Base-by-base conservation (phyloP, 805 yeast genomes). In the Pichia phayaonensis region DNA sequence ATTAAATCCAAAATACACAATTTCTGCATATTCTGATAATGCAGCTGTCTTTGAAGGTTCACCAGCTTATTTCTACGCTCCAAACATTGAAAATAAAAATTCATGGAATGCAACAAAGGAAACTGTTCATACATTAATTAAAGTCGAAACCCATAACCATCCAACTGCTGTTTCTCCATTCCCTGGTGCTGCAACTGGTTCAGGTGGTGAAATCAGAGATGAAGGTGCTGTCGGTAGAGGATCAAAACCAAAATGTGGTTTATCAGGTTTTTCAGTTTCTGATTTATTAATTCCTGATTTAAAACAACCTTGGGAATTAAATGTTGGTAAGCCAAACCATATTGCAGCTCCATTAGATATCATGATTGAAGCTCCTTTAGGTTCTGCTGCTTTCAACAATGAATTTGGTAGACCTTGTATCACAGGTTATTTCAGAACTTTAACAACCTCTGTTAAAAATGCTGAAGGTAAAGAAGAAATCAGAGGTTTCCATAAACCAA, bases 221-320 rank as follows among this genome's bases (percentile, higher is more conserved):
- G 99, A 94, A 73, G 99, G 97, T 72, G 99, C 99, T 29, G 96
- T 94, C 24, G 99, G 99, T 56, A 82, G 97, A 68, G 99, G 99
- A 44, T 92, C 98, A 24, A 89, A 89, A 69, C 81, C 98, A 42
- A 92, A 94, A 71, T 96, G 97, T 64, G 99, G 99, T 49, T 75
- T 94, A 54, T 76, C 95, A 41, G 99, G 99, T 10, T 94, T 83
- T 69, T 79, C 95, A 12, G 97, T 90, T 22, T 84, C 95, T 40
- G 98, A 94, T 69, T 76, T 94, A 67, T 75, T 80, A 56, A 90
- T 94, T 60, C 99, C 99, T 45, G 80, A 74, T 22, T 77, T 81
- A 62, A 76, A 76, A 53, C 97, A 90, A 72, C 97, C 98, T 36
- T 94, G 99, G 99, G 99, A 94, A 71, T 66, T 84, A 53, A 79